phyloP scores from a whole-genome alignment of 2,329 filamentous ascomycete genomes.

The Cladosporium sp. region DNA sequence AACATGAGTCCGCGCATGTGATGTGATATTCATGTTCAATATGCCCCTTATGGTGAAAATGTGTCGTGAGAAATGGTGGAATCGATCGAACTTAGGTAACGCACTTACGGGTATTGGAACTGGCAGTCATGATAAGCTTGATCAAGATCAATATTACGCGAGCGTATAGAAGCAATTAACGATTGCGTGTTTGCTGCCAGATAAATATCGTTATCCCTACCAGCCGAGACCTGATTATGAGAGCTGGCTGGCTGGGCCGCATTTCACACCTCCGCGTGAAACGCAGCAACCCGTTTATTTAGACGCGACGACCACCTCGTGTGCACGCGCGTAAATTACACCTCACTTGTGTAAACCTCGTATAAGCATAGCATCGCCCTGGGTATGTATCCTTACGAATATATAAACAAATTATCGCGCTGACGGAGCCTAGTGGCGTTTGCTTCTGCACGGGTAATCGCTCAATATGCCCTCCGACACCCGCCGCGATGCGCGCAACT shows the following conservation, averaged over 20 bases:
- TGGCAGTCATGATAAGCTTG: not conserved
- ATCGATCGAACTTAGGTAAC: too few relatives aligned
- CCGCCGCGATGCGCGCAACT: slow-evolving; percentile 10
- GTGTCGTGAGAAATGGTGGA: too few relatives aligned
- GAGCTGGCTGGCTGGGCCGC: not conserved
- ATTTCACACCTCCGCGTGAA: not conserved
- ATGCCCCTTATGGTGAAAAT: not conserved
- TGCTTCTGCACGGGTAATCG: slow-evolving; percentile 5
- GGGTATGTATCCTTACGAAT: not conserved
- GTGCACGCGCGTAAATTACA: not conserved
- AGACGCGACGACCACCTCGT: not conserved
- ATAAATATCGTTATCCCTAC: not conserved
- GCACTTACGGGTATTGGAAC: too few relatives aligned
- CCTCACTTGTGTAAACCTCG: not conserved
- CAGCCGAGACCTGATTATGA: not conserved
- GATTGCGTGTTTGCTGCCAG: not conserved
- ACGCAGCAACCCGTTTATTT: not conserved
- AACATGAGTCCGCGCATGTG: not conserved
- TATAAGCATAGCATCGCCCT: slow-evolving; percentile 13
- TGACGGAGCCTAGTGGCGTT: slow-evolving; percentile 12
- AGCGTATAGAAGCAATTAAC: not conserved
- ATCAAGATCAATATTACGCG: not conserved
- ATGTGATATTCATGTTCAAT: not conserved
- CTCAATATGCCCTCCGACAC: slow-evolving; percentile 11
- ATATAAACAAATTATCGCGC: not conserved